A percentile compares a stretch with the other conserved stretches of the same genome.
These are phyloP conservation scores for Nakazawaea ambrosiae DNA, from an alignment of 805 yeast species.

Conservation along the genomic window DNA sequence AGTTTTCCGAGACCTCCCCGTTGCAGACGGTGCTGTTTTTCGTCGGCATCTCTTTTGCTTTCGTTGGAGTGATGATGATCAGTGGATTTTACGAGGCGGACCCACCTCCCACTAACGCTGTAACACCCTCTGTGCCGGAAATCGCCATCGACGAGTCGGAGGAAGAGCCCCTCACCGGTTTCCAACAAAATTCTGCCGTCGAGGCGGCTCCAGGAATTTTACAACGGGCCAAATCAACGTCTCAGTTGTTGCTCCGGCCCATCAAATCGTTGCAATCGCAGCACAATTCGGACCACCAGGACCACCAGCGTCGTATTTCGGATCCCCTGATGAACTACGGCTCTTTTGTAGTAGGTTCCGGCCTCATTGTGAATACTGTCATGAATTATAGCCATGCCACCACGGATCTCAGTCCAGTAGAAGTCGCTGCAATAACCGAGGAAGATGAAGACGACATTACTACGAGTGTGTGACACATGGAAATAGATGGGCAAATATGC, in stretches of 20 bases:
- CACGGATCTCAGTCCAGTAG: background rate
- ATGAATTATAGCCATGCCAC: slow-evolving; percentile 5
- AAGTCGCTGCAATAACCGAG: background rate
- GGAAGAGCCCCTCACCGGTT: no score
- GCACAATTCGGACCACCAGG: background rate
- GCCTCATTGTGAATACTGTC: slow-evolving; percentile 7
- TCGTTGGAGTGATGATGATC: slow-evolving; percentile 35
- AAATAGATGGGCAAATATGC: no score
- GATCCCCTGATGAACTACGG: background rate
- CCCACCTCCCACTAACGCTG: no score
- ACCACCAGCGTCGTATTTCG: no score
- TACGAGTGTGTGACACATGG: background rate
- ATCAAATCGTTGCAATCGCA: slow-evolving; percentile 1
- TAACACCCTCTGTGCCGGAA: background rate
- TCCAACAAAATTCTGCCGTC: slow-evolving; percentile 12
- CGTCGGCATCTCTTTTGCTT: slow-evolving; percentile 29
- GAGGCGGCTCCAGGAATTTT: background rate
- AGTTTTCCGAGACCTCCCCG: slow-evolving; percentile 24
- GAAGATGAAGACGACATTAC: slow-evolving; percentile 1
- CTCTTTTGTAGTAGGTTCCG: slow-evolving; percentile 5
- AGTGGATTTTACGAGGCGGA: no score
- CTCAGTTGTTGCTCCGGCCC: slow-evolving; percentile 4
- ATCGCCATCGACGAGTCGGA: slow-evolving; percentile 9
- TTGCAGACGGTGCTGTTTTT: slow-evolving; percentile 20
- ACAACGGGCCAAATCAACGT: slow-evolving; percentile 9